Percentiles rank a stretch among this genome's conserved stretches.
Evolutionary conservation across 2,329 filamentous ascomycete genomes (phyloP).

Genomic region (Lizonia empirigonia): DNA sequence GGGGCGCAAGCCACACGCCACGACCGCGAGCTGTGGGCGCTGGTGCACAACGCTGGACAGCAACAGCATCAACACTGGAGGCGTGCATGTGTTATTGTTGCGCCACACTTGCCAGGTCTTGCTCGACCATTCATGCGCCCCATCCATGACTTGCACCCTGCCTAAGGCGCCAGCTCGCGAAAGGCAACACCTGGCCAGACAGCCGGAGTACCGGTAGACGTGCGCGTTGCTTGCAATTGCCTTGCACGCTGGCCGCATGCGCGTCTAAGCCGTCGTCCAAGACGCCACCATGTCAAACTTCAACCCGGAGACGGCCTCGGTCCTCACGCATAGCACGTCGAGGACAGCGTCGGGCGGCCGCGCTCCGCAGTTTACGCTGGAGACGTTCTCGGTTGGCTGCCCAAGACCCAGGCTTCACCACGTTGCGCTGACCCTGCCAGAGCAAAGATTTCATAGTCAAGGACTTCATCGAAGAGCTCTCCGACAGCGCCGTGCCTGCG

Average conservation of each 20-base stretch:
- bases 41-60: conserved; percentile 5
- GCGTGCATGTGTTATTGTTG: background rate
- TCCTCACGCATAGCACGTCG: conserved; percentile 49
- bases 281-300: conserved; percentile 37
- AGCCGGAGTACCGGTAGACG: conserved; percentile 18
- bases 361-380: conserved; percentile 83
- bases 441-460: conserved; percentile 89
- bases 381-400: conserved; percentile 63
- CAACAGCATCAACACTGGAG: background rate
- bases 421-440: conserved; percentile 25
- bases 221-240: conserved; percentile 11
- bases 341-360: conserved; percentile 53
- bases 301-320: conserved; percentile 50
- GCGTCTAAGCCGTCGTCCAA: background rate
- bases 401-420: background rate
- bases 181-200: conserved; percentile 22
- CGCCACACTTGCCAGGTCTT: background rate
- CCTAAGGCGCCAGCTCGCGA: conserved; percentile 21
- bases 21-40: conserved; percentile 4
- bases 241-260: background rate
- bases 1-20: conserved; percentile 16
- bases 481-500: conserved; percentile 79
- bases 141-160: conserved; percentile 20
- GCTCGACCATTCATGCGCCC: background rate
- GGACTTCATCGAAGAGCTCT: conserved; percentile 93